Base-by-base conservation (phyloP, 208 protist genomes). In the Trypanosoma scelopori region DNA sequence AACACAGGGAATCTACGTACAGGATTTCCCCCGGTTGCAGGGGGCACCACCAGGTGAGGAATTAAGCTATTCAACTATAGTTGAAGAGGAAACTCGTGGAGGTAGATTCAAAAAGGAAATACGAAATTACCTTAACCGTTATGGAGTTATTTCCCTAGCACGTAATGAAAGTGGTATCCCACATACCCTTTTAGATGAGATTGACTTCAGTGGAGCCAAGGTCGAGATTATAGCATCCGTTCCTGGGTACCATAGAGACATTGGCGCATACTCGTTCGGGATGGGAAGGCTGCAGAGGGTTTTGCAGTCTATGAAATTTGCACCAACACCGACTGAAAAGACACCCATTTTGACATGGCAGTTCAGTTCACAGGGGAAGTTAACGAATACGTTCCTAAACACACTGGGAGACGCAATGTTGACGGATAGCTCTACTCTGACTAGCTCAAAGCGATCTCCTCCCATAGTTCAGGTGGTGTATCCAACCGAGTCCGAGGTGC, bases 401-500 rank as follows among this genome's bases (percentile, higher is more conserved):
- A n/a, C 58, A 1, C 50, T 92, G 25, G 57, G 73, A 43, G 32
- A 61, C 12, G 62, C 74, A 25, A 91, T 89, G 84, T 51, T 56
- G n/a, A 51, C 67, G 6, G 71, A 58, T 2, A 18, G 46, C 3
- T 20, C 20, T 55, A 27, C 32, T 7, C 18, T 45, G n/a, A 42
- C 49, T n/a, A 59, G 43, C 22, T 23, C n/a, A 37, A 22, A 61
- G 20, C 18, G n/a, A 53, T 22, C 48, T 42, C 1, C 39, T 49
- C 55, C 47, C 0, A 67, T 76, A 0, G 78, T 96, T 49, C 77
- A 76, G 22, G 63, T 96, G 0, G 69, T 94, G 13, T 96, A 92
- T 59, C 91, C 91, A 12, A 91, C 86, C 6, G 84, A 93, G 63
- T 53, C 70, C 53, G 84, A 96, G 60, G 91, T 96, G 53, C 71